Percentiles rank a stretch among this genome's conserved stretches.
Evolutionary conservation across 371 early-diverging fungal species (phyloP).

Genomic region (Fennellomyces sp.): DNA sequence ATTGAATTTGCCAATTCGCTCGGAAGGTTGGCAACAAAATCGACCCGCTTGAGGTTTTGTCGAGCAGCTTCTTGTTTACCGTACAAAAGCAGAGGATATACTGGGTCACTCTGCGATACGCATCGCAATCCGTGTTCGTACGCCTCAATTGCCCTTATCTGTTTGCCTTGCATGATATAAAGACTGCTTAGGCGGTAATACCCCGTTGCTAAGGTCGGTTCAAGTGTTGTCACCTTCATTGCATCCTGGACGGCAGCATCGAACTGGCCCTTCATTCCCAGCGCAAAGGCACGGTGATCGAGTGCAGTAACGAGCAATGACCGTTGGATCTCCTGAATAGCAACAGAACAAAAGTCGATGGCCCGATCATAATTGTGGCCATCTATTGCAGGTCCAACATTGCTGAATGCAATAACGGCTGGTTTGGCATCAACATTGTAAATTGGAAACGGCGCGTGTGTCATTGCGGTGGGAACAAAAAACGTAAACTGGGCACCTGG

Average conservation of each 20-base stretch:
- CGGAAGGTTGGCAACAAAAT: too few relatives aligned
- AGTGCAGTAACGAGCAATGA: neutral
- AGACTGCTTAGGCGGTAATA: neutral
- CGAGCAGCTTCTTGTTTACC: neutral
- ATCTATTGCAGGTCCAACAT: neutral
- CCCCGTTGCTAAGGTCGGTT: neutral
- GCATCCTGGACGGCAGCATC: neutral
- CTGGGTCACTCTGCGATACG: too few relatives aligned
- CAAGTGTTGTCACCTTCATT: neutral
- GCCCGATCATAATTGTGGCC: neutral
- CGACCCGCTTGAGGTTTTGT: neutral
- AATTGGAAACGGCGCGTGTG: too few relatives aligned
- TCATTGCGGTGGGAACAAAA: too few relatives aligned
- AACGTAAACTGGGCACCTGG: too few relatives aligned
- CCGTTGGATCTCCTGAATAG: neutral
- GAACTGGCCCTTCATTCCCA: neutral
- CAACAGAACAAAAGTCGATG: neutral
- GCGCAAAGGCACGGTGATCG: neutral
- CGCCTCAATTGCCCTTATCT: neutral
- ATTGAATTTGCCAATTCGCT: neutral
- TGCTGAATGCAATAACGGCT: neutral
- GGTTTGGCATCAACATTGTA: neutral
- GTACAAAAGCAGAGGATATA: too few relatives aligned
- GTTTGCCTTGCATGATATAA: slow-evolving; percentile 3
- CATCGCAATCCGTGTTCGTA: neutral